These are phyloP conservation scores for Ajuga chamaepitys DNA, from an alignment of 257 asterid species.

Conservation along the genomic window DNA sequence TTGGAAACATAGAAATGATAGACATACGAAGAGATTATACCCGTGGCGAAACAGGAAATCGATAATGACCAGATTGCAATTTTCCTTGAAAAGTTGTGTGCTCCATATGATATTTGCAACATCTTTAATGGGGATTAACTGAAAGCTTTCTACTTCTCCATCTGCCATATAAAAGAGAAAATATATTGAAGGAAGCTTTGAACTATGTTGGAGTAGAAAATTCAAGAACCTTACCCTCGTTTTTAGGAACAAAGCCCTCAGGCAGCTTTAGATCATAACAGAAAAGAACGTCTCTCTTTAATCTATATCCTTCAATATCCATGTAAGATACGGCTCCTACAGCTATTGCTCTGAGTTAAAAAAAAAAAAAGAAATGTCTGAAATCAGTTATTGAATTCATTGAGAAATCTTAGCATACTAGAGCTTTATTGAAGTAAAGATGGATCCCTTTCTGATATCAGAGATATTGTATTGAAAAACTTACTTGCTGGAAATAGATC, in stretches of 20 bases:
- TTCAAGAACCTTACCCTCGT: conserved; percentile 48
- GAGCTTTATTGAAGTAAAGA: neutral
- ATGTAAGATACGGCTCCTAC: conserved; percentile 83
- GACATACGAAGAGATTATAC: conserved; percentile 33
- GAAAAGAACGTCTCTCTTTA: conserved; percentile 89
- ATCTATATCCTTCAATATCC: conserved; percentile 68
- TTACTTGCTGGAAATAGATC: conserved; percentile 57
- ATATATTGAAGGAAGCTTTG: neutral
- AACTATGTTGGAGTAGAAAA: neutral
- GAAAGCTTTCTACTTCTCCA: conserved; percentile 96
- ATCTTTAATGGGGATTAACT: conserved; percentile 43
- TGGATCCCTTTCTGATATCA: neutral
- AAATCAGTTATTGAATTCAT: neutral
- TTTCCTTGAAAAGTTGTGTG: conserved; percentile 55
- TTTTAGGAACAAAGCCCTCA: conserved; percentile 54
- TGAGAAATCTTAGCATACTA: neutral
- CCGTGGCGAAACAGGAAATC: conserved; percentile 93
- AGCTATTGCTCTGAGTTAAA: conserved; percentile 55
- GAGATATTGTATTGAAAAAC: conserved; percentile 7
- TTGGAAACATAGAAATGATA: neutral
- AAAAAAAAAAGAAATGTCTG: conserved; percentile 13
- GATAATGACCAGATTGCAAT: conserved; percentile 80
- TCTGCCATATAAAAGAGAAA: conserved; percentile 34
- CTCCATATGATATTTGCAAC: conserved; percentile 62
- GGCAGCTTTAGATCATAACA: conserved; percentile 94